phyloP scores from a whole-genome alignment of 768 basidiomycete genomes.

The Hygrophoropsis aurantiaca region DNA sequence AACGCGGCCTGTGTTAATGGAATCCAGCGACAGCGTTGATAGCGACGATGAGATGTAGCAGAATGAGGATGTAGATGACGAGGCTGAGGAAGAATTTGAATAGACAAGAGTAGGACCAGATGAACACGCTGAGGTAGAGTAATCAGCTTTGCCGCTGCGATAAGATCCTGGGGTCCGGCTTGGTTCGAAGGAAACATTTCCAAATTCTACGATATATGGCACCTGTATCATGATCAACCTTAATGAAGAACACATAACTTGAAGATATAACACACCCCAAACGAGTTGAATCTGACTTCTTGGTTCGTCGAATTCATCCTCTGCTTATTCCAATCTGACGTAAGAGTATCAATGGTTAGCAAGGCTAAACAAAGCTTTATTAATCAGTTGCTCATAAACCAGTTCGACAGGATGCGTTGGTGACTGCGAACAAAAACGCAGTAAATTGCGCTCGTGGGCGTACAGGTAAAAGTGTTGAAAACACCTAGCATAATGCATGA shows the following conservation, averaged over 20 bases:
- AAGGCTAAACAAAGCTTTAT: too few relatives aligned
- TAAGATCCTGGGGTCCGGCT: not conserved
- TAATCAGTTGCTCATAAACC: too few relatives aligned
- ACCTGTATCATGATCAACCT: constrained; percentile 4
- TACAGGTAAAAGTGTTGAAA: too few relatives aligned
- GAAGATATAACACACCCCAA: constrained; percentile 7
- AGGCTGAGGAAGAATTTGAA: constrained; percentile 5
- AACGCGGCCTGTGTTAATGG: constrained; percentile 5
- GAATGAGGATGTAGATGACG: constrained; percentile 24
- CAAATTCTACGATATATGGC: constrained; percentile 29
- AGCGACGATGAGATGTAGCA: constrained; percentile 16
- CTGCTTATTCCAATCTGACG: too few relatives aligned
- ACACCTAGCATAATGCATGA: too few relatives aligned
- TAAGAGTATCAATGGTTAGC: too few relatives aligned
- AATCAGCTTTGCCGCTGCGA: not conserved
- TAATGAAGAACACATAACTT: too few relatives aligned
- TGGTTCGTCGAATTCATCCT: constrained; percentile 12
- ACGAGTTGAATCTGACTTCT: constrained; percentile 28
- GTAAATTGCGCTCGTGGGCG: too few relatives aligned
- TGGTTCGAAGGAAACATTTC: constrained; percentile 21
- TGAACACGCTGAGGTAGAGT: constrained; percentile 1
- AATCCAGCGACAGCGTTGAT: not conserved
- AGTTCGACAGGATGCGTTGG: too few relatives aligned
- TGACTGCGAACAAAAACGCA: too few relatives aligned
- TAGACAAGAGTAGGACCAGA: constrained; percentile 4